Evolutionary conservation across 768 basidiomycete species (phyloP).

Genomic region (Neoboletus magnificus): DNA sequence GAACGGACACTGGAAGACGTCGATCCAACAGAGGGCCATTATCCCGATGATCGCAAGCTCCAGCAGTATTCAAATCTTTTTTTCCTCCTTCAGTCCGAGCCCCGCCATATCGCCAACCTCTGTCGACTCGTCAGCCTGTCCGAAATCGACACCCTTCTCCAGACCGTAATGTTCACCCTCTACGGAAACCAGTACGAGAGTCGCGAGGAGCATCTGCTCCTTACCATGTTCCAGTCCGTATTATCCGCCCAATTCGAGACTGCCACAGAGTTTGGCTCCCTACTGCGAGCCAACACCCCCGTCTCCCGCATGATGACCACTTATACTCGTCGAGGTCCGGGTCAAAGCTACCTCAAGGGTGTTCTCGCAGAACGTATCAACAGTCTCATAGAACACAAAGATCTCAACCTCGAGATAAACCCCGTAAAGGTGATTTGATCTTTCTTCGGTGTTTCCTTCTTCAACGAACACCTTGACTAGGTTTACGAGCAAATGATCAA

Average conservation of each 20-base stretch:
- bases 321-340: slow-evolving; percentile 96
- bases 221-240: slow-evolving; percentile 99
- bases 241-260: slow-evolving; percentile 99
- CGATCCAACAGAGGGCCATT: slow-evolving; percentile 87
- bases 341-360: slow-evolving; percentile 97
- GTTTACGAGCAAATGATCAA: slow-evolving; percentile 99
- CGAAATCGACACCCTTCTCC: slow-evolving; percentile 97
- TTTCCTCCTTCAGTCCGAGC: slow-evolving; percentile 97
- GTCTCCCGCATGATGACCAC: slow-evolving; percentile 99
- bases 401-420: slow-evolving; percentile 98
- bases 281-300: slow-evolving; percentile 97
- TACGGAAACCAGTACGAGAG: slow-evolving; percentile 99
- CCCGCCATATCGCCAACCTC: slow-evolving; percentile 92
- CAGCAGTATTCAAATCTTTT: slow-evolving; percentile 98
- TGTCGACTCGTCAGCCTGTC: slow-evolving; percentile 94
- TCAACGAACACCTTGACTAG: slow-evolving; percentile 36
- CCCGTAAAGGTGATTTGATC: slow-evolving; percentile 76
- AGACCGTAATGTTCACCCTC: slow-evolving; percentile 99
- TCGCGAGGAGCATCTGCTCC: slow-evolving; percentile 93
- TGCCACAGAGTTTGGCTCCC: slow-evolving; percentile 97
- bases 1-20: slow-evolving; percentile 94
- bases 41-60: slow-evolving; percentile 90
- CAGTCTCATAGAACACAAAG: slow-evolving; percentile 98
- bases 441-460: neutral
- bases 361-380: slow-evolving; percentile 98